Evolutionary conservation across 2,329 filamentous ascomycete genomes (phyloP).

Genomic region (Neophaeococcomyces aloes): DNA sequence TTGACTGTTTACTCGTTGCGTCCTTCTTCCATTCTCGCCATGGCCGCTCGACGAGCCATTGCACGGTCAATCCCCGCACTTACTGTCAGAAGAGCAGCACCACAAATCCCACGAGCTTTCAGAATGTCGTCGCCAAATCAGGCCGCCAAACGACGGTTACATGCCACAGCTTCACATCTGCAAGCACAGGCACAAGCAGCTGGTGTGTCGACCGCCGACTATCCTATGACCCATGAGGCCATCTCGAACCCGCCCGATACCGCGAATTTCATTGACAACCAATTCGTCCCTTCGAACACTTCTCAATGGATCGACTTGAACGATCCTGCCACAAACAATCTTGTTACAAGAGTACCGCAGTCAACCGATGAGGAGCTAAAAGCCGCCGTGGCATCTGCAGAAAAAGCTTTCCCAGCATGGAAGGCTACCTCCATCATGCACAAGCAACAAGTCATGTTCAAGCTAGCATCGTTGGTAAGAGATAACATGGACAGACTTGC

Average conservation of each 20-base stretch:
- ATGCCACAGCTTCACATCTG: slow-evolving; percentile 46
- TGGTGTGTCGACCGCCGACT: slow-evolving; percentile 39
- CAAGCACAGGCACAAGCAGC: slow-evolving; percentile 34
- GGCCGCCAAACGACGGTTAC: slow-evolving; percentile 29
- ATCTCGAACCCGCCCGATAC: slow-evolving; percentile 48
- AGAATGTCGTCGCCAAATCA: slow-evolving; percentile 20
- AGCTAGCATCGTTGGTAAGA: slow-evolving; percentile 52
- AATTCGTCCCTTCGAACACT: slow-evolving; percentile 49
- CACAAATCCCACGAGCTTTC: slow-evolving; percentile 11
- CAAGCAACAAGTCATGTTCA: slow-evolving; percentile 57
- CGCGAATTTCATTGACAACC: slow-evolving; percentile 54
- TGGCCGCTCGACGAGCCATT: slow-evolving; percentile 18
- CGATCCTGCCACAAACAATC: slow-evolving; percentile 56
- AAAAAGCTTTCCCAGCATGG: slow-evolving; percentile 55
- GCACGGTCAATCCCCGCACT: slow-evolving; percentile 19
- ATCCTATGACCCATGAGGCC: slow-evolving; percentile 48
- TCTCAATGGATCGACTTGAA: slow-evolving; percentile 54
- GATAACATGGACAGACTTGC: slow-evolving; percentile 56
- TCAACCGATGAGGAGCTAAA: slow-evolving; percentile 54
- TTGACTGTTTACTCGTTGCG: neutral
- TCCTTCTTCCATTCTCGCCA: slow-evolving; percentile 5
- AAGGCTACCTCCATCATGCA: slow-evolving; percentile 49
- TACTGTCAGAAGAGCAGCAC: slow-evolving; percentile 15
- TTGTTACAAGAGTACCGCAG: slow-evolving; percentile 55
- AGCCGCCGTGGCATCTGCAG: slow-evolving; percentile 51